Conservation (phyloP, 2,329 filamentous ascomycete species). For the Neurospora sp. region DNA sequence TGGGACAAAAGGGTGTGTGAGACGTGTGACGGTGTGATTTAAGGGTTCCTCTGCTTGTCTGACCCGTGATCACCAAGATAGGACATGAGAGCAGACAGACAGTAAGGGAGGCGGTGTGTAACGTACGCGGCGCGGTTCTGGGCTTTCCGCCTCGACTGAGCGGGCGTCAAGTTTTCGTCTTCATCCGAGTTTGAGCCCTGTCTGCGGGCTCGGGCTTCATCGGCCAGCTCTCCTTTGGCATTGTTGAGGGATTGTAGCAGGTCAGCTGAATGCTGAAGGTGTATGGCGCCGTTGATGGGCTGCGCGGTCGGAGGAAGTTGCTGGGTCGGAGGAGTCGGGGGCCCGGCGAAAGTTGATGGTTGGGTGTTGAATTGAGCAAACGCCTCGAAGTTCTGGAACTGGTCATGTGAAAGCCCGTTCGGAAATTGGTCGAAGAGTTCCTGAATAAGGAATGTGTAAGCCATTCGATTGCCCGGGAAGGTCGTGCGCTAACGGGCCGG, state of each 20-base stretch:
- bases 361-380: constrained; percentile 31
- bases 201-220: constrained; percentile 21
- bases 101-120: not conserved
- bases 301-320: constrained; percentile 21
- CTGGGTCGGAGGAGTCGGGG: constrained; percentile 42
- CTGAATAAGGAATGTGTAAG: constrained; percentile 31
- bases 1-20: not conserved
- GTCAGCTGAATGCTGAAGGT: constrained; percentile 20
- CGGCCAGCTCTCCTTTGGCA: constrained; percentile 24
- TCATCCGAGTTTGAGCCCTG: constrained; percentile 45
- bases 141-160: constrained; percentile 48
- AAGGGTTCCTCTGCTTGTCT: not conserved
- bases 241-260: constrained; percentile 25
- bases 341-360: constrained; percentile 30
- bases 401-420: constrained; percentile 24
- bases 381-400: constrained; percentile 40
- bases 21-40: not conserved
- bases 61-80: not conserved
- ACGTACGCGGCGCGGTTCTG: constrained; percentile 54
- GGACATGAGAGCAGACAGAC: not conserved
- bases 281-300: constrained; percentile 12
- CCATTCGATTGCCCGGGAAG: constrained; percentile 13
- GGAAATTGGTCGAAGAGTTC: constrained; percentile 39
- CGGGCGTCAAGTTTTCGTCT: constrained; percentile 44
- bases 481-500: constrained; percentile 14